A percentile compares a stretch with the other conserved stretches of the same genome.
Conservation (phyloP, 1,284 basidiomycete genomes). For the Fomitopsis betulina region DNA sequence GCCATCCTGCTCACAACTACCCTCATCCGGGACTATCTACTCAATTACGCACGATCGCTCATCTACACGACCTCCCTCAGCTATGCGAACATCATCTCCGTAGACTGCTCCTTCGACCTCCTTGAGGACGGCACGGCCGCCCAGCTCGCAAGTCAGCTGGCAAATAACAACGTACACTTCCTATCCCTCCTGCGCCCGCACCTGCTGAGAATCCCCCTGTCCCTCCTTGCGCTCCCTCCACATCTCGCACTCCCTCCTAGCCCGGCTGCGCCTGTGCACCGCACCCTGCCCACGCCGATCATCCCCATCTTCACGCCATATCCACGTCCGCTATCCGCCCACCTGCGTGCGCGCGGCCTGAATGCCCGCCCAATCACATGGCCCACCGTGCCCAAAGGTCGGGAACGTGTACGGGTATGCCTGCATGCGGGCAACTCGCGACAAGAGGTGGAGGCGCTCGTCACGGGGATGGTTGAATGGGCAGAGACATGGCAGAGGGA, state of each 20-base stretch:
- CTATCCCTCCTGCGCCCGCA: conserved; percentile 30
- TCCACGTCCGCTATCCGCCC: conserved; percentile 66
- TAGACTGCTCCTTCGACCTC: conserved; percentile 76
- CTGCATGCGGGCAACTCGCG: conserved; percentile 72
- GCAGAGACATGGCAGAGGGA: conserved; percentile 21
- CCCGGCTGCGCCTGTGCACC: conserved; percentile 4
- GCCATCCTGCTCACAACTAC: conserved; percentile 77
- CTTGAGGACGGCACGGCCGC: conserved; percentile 62
- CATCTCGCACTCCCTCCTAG: conserved; percentile 27
- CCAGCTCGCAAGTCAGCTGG: conserved; percentile 40
- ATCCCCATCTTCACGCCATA: conserved; percentile 78
- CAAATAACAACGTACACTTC: conserved; percentile 36
- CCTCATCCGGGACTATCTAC: conserved; percentile 76
- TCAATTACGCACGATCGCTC: conserved; percentile 91
- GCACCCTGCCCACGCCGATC: conserved; percentile 56
- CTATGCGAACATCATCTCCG: conserved; percentile 69
- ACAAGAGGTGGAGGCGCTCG: conserved; percentile 58
- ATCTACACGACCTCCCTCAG: conserved; percentile 87
- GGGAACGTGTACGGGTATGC: conserved; percentile 82
- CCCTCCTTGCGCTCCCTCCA: conserved; percentile 39
- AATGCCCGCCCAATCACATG: conserved; percentile 79
- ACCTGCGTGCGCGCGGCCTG: conserved; percentile 56
- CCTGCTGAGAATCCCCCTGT: conserved; percentile 34
- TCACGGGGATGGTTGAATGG: conserved; percentile 30
- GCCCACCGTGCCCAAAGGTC: conserved; percentile 82